A percentile compares a stretch with the other conserved stretches of the same genome.
phyloP scores from a whole-genome alignment of 1,284 basidiomycete species.

The Inonotus hispidus region DNA sequence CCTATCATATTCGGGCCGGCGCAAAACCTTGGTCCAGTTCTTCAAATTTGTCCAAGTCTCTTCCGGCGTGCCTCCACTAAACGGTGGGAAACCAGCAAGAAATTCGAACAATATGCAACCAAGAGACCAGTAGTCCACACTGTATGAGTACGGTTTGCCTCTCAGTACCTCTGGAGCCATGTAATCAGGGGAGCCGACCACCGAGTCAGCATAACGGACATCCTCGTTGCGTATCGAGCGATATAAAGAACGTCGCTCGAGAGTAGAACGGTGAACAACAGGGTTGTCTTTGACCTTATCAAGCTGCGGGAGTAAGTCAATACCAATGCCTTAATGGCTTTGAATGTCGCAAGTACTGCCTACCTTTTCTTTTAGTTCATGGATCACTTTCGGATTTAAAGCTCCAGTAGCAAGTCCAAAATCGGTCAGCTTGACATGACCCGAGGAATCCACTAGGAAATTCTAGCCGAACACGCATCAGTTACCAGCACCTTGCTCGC shows the following conservation, averaged over 20 bases:
- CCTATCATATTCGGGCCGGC: slow-evolving; percentile 91
- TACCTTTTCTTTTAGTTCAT: slow-evolving; percentile 90
- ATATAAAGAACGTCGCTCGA: slow-evolving; percentile 94
- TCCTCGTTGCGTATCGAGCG: slow-evolving; percentile 89
- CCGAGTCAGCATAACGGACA: slow-evolving; percentile 93
- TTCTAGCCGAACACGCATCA: slow-evolving; percentile 52
- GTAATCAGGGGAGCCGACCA: slow-evolving; percentile 98
- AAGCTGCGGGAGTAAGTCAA: slow-evolving; percentile 44
- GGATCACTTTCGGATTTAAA: slow-evolving; percentile 92
- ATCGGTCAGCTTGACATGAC: slow-evolving; percentile 98
- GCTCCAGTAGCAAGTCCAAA: slow-evolving; percentile 98
- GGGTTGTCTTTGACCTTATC: slow-evolving; percentile 96
- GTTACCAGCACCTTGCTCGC: neutral
- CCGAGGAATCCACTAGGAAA: slow-evolving; percentile 92
- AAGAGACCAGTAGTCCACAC: slow-evolving; percentile 98
- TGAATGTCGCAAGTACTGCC: slow-evolving; percentile 18
- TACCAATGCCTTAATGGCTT: neutral
- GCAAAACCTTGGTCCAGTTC: slow-evolving; percentile 92
- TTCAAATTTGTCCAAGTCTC: slow-evolving; percentile 99
- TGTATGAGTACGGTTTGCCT: slow-evolving; percentile 91
- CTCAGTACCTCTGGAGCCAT: slow-evolving; percentile 93
- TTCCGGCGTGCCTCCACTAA: slow-evolving; percentile 92
- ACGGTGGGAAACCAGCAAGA: slow-evolving; percentile 95
- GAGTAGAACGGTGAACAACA: slow-evolving; percentile 85
- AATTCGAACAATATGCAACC: slow-evolving; percentile 99